Base-by-base conservation (phyloP, 805 yeast genomes). In the Kodamaea restingae region DNA sequence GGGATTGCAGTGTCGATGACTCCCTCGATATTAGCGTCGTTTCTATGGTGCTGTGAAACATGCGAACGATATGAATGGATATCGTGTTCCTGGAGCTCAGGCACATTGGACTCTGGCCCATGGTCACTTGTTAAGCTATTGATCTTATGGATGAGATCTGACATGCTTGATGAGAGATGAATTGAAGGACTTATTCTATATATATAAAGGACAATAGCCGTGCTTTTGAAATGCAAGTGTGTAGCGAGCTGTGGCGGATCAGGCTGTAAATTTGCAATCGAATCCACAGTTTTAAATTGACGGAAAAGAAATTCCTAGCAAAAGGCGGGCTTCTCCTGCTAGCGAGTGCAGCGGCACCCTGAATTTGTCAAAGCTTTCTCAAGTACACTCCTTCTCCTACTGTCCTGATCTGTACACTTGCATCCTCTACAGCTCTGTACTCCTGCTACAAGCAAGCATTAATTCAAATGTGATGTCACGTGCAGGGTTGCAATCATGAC, bases 1-100 rank as follows among this genome's bases (percentile, higher is more conserved):
- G 72, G 69, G n/a, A 69, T 62, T 6, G 50, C 53, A 7, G 45
- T 37, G 14, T 24, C 22, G 12, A 30, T n/a, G 35, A 15, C 32
- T 3, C 31, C 37, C n/a, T 42, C 38, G 30, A 32, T 37, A 15
- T 30, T 31, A 9, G 24, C 43, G 17, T 21, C 32, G 15, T 24
- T 18, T 4, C 17, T 18, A 15, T 22, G 21, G 9, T 4, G 10
- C 32, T 18, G 20, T 4, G 21, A 17, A 9, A 8, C 11, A 27
- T 30, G 28, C 15, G 45, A 51, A 9, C 48, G 55, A 36, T 51
- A 55, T 4, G 46, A 40, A 3, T 33, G 35, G 18, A 46, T 15
- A 14, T 50, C 51, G 8, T 28, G 14, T 30, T 51, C 50, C 32
- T 48, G 52, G 12, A 54, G 39, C 15, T 51, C 46, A 17, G 60